phyloP scores from a whole-genome alignment of 2,329 filamentous ascomycete genomes.

The Bipolaris gigantea region DNA sequence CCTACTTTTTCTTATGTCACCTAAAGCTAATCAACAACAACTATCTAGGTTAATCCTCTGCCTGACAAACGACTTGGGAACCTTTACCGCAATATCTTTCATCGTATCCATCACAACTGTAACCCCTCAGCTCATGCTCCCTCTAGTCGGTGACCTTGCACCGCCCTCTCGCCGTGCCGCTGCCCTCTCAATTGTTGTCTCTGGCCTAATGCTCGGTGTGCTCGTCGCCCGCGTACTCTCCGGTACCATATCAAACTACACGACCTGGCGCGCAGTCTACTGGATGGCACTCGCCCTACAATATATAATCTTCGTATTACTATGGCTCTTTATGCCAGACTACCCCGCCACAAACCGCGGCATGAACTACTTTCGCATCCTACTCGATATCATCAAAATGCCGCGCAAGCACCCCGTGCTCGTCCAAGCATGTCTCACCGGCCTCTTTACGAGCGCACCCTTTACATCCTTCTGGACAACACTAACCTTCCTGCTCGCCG shows the following conservation, averaged over 20 bases:
- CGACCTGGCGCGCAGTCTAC: constrained; percentile 75
- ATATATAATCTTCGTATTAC: constrained; percentile 63
- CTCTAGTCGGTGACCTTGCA: constrained; percentile 76
- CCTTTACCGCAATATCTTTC: constrained; percentile 72
- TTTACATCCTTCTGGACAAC: constrained; percentile 76
- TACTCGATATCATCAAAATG: constrained; percentile 67
- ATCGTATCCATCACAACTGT: constrained; percentile 77
- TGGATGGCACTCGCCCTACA: constrained; percentile 76
- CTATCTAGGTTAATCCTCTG: constrained; percentile 62
- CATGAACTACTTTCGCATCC: constrained; percentile 65
- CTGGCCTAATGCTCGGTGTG: constrained; percentile 73
- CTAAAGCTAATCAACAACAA: not conserved
- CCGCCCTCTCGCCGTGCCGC: constrained; percentile 68
- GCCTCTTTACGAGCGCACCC: constrained; percentile 62
- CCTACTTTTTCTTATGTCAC: not conserved
- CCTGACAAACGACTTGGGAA: constrained; percentile 64
- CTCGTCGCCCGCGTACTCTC: constrained; percentile 75
- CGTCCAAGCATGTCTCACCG: constrained; percentile 68
- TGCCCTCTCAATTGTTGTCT: constrained; percentile 73
- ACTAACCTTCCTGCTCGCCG: constrained; percentile 75
- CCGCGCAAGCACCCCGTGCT: constrained; percentile 67
- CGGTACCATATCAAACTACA: constrained; percentile 73
- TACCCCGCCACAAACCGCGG: constrained; percentile 75
- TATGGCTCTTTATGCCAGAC: constrained; percentile 77
- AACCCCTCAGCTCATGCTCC: constrained; percentile 75